Evolutionary conservation across 148 eudicot species (phyloP), one percentile per base, ranked within the genome.

Genomic region (Diospyros lotus): DNA sequence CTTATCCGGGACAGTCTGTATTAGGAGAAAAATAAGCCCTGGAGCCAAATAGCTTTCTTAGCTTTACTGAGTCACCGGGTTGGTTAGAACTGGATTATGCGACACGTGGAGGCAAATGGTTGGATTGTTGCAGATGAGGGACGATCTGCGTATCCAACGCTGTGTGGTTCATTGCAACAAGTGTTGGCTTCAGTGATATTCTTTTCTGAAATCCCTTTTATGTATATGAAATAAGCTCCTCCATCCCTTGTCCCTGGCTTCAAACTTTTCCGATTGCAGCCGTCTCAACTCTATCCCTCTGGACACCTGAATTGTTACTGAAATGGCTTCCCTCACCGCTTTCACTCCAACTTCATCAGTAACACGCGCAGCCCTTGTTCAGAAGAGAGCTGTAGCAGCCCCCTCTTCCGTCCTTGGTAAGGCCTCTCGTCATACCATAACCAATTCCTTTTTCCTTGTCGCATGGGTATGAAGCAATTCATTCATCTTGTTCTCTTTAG

Each of bases 301-400:
- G 10, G n/a, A 28, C 18, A 3, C 41, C 62, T 39, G 28, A 8
- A 2, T 28, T 11, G 4, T 15, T 10, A 52, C 53, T 61, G 71
- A 79, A 77, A 95, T 93, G 98, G 98, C 98, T 52, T 51, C 89
- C 86, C 81, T 91, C 78, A 84, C 94, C 2, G 90, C 96, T 28
- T 88, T 88, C 84, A 79, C 93, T 44, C 80, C 93, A 45, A 78
- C 92, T 62, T 76, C 92, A 14, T 75, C 86, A 66, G 80, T 89
- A 50, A 81, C 90, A 67, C 86, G 90, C 74, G 81, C 90, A 44
- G 75, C 84, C 82, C 86, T 85, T 67, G 82, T 89, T 78, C 96
- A 77, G 55, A 88, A 76, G 84, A 77, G 76, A 59, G 75, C 84
- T 40, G 69, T 80, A 53, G 80, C 76, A 13, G 55, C 75, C 54